Base-by-base conservation (phyloP, 164 flowering plant species). In the Echeveria elegans region DNA sequence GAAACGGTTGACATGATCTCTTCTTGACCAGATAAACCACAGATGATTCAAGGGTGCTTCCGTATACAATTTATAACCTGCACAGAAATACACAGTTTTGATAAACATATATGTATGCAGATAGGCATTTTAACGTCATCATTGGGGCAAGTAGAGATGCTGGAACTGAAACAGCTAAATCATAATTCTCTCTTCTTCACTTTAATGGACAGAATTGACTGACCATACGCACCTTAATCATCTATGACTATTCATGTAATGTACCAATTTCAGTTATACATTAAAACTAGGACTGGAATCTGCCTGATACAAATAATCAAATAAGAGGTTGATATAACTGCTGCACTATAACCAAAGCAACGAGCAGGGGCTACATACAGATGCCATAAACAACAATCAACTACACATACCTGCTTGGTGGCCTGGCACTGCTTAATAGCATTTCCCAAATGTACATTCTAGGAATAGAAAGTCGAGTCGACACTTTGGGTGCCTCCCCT, bases 51-150 rank as follows among this genome's bases (percentile, higher is more conserved):
- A n/a, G 97, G 96, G 73, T 91, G 93, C 78, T 85, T 86, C 97
- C 97, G 89, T 78, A 91, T 89, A 75, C 97, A 91, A 74, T 82
- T 82, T 72, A 87, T 80, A 43, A 89, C 85, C 97, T 91, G 86
- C 66, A 71, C 68, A n/a, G n/a, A n/a, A n/a, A n/a, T n/a, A n/a
- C n/a, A n/a, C n/a, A n/a, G n/a, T n/a, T n/a, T n/a, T n/a, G n/a
- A n/a, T n/a, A n/a, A n/a, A n/a, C n/a, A n/a, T n/a, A n/a, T n/a
- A n/a, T n/a, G n/a, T n/a, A n/a, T n/a, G n/a, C n/a, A n/a, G n/a
- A n/a, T n/a, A n/a, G n/a, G n/a, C n/a, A n/a, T n/a, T n/a, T n/a
- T n/a, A n/a, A n/a, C n/a, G n/a, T n/a, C n/a, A n/a, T n/a, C n/a
- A n/a, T n/a, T n/a, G n/a, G n/a, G n/a, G n/a, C n/a, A n/a, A n/a